Percentiles rank a stretch among this genome's conserved stretches.
phyloP scores from a whole-genome alignment of 495 filamentous ascomycete genomes.

The Talaromyces adpressus region DNA sequence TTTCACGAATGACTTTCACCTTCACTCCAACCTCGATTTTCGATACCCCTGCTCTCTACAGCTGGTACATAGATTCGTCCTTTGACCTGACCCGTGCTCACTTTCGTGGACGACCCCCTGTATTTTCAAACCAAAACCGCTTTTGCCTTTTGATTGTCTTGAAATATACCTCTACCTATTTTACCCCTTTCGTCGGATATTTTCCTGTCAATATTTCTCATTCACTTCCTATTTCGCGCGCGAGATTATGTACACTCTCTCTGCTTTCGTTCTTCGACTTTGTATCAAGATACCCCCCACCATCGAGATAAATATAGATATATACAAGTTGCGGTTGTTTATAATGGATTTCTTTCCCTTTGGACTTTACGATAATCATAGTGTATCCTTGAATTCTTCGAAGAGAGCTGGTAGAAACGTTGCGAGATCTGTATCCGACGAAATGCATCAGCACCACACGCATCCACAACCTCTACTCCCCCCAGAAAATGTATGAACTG shows the following conservation, averaged over 20 bases:
- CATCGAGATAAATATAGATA: conserved; percentile 1
- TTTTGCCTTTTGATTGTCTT: not conserved
- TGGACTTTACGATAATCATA: not conserved
- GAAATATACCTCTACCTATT: not conserved
- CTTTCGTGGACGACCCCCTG: not conserved
- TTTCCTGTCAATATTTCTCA: not conserved
- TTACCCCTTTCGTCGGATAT: not conserved
- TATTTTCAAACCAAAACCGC: not conserved
- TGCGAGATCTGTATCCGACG: not conserved
- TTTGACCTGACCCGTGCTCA: not conserved
- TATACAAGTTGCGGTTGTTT: not conserved
- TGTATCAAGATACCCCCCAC: conserved; percentile 5
- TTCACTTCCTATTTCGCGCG: not conserved
- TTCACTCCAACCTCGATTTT: not conserved
- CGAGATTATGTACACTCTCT: conserved; percentile 1
- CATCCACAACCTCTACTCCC: too few species aligned
- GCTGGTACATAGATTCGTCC: not conserved
- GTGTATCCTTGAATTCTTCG: not conserved
- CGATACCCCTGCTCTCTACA: not conserved
- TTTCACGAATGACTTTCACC: not conserved
- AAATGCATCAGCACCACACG: too few species aligned
- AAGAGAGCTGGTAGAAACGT: not conserved
- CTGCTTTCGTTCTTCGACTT: not conserved
- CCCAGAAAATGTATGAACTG: too few species aligned
- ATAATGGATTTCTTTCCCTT: not conserved